Percentiles rank a stretch among this genome's conserved stretches.
These are phyloP conservation scores for Powellomyces hirtus DNA, from an alignment of 192 early-diverging fungal species.

Conservation along the genomic window DNA sequence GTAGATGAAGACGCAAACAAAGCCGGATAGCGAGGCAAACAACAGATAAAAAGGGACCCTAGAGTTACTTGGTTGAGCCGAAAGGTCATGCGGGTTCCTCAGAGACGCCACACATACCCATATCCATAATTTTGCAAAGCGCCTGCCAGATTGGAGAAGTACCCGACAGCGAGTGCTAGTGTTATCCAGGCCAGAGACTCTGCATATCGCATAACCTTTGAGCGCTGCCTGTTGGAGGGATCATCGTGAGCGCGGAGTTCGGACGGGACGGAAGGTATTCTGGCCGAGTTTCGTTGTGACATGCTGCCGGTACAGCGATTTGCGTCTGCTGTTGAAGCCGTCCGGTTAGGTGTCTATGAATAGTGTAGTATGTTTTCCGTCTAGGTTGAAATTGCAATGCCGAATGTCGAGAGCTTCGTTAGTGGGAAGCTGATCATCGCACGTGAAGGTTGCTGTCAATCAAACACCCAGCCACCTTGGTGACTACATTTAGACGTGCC, in stretches of 20 bases:
- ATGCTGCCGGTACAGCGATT: no score
- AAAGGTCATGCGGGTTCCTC: background rate
- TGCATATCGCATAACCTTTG: conserved; percentile 17
- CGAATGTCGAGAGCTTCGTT: no score
- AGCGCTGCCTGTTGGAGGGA: background rate
- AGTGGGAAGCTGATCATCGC: no score
- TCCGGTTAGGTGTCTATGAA: no score
- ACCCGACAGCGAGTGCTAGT: conserved; percentile 3
- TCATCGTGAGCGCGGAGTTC: background rate
- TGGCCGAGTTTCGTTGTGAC: no score
- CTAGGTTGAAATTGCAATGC: no score
- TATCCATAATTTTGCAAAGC: conserved; percentile 28
- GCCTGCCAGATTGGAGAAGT: conserved; percentile 6
- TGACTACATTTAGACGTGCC: no score
- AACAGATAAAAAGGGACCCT: conserved; percentile 28
- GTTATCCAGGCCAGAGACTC: conserved; percentile 29
- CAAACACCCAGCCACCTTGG: no score
- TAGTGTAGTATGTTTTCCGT: no score
- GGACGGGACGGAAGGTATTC: background rate
- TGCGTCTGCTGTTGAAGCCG: no score
- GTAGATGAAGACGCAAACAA: conserved; percentile 25
- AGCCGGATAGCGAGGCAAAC: conserved; percentile 24
- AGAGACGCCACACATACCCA: conserved; percentile 4
- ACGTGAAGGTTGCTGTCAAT: no score
- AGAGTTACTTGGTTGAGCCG: background rate